phyloP scores from a whole-genome alignment of 1,284 basidiomycete genomes.

The Trametes sp. region DNA sequence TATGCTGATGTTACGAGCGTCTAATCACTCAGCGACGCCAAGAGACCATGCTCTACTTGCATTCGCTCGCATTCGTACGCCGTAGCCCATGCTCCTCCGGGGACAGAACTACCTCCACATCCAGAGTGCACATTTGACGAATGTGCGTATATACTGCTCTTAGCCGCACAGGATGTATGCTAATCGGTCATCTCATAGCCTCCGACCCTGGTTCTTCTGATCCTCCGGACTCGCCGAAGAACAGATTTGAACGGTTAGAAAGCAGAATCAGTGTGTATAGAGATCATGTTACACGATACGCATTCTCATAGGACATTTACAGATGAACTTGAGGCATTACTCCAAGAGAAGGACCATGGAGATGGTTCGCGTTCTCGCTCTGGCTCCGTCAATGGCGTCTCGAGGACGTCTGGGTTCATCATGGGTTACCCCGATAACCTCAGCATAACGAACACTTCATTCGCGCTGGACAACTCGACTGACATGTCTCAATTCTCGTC shows the following conservation, averaged over 20 bases:
- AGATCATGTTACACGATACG: background rate
- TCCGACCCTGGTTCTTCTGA: conserved; percentile 44
- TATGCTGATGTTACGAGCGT: conserved; percentile 24
- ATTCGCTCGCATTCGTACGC: conserved; percentile 71
- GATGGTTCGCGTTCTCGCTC: conserved; percentile 5
- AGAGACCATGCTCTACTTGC: conserved; percentile 73
- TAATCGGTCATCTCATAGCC: conserved; percentile 40
- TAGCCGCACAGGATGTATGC: too few relatives aligned
- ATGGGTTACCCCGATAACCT: conserved; percentile 1
- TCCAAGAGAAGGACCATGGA: conserved; percentile 47
- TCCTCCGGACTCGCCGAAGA: conserved; percentile 59
- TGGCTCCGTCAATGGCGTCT: background rate
- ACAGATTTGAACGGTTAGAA: conserved; percentile 67
- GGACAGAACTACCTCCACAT: conserved; percentile 54
- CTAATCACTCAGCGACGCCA: conserved; percentile 44
- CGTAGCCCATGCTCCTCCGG: conserved; percentile 61
- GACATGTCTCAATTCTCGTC: conserved; percentile 17
- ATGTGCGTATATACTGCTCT: conserved; percentile 40
- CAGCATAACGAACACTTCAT: background rate
- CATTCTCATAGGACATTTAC: background rate
- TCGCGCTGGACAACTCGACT: background rate
- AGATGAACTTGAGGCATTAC: conserved; percentile 69
- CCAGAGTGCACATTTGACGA: conserved; percentile 79
- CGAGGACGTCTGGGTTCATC: conserved; percentile 1
- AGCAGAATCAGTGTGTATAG: conserved; percentile 65